Percentiles rank a stretch among this genome's conserved stretches.
These are phyloP conservation scores for Strobilomyces confusus DNA, from an alignment of 768 basidiomycete species.

Conservation along the genomic window DNA sequence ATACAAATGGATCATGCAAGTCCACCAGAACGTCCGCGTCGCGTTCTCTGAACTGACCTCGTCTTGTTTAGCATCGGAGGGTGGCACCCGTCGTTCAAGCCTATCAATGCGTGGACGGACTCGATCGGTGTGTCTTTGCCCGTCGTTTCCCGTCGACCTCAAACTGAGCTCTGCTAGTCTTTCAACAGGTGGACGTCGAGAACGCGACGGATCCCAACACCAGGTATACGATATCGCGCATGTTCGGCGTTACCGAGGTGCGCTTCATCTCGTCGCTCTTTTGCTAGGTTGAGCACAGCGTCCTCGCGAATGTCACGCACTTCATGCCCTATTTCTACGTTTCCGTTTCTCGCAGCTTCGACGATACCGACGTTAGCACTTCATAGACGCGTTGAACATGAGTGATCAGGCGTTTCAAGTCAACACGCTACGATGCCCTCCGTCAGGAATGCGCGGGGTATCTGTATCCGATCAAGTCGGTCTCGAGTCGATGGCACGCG, in stretches of 20 bases:
- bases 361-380: constrained; percentile 60
- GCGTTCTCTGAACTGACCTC: neutral
- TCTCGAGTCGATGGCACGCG: too few species aligned
- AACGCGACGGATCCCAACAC: constrained; percentile 45
- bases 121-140: constrained; percentile 52
- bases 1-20: constrained; percentile 40
- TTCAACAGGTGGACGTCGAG: constrained; percentile 96
- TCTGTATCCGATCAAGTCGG: too few species aligned
- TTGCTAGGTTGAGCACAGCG: constrained; percentile 76
- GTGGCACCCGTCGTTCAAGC: constrained; percentile 57
- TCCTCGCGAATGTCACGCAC: constrained; percentile 75
- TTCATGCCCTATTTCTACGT: constrained; percentile 95
- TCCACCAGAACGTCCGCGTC: neutral
- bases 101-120: constrained; percentile 58
- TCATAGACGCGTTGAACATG: constrained; percentile 74
- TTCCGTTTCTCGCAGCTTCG: constrained; percentile 80
- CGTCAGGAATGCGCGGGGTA: too few species aligned
- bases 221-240: constrained; percentile 48
- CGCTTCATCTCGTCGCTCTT: constrained; percentile 5
- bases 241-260: constrained; percentile 92
- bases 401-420: constrained; percentile 23
- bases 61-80: constrained; percentile 57
- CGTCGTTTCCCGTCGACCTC: neutral
- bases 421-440: neutral
- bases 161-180: constrained; percentile 46